Percentiles rank a stretch among this genome's conserved stretches.
Conservation (phyloP, 1,139 yeast genomes). For the Yamadazyma pseudoaaseri region DNA sequence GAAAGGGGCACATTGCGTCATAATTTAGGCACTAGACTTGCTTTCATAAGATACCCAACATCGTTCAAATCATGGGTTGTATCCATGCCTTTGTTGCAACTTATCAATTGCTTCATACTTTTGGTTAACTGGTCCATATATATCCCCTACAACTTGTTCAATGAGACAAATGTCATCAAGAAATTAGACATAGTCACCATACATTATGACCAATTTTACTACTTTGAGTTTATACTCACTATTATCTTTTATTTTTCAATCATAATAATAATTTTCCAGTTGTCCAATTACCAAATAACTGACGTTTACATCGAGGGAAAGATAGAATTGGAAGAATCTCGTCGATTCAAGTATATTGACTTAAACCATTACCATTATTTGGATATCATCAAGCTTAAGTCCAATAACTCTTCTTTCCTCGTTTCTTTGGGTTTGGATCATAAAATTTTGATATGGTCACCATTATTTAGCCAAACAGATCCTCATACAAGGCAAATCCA, state of each 20-base stretch:
- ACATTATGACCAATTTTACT: conserved; percentile 23
- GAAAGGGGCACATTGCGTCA: conserved; percentile 23
- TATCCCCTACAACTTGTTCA: conserved; percentile 23
- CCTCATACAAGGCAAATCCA: background rate
- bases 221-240: conserved; percentile 29
- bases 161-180: conserved; percentile 17
- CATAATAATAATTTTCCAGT: conserved; percentile 28
- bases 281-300: conserved; percentile 15
- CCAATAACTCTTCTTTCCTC: conserved; percentile 59
- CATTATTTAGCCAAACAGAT: conserved; percentile 31
- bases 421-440: conserved; percentile 76
- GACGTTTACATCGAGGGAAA: conserved; percentile 9
- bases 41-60: conserved; percentile 34
- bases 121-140: conserved; percentile 26
- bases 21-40: conserved; percentile 33
- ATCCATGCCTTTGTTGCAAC: conserved; percentile 16
- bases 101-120: conserved; percentile 18
- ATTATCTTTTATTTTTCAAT: conserved; percentile 27
- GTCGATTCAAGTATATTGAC: conserved; percentile 45
- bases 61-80: conserved; percentile 19
- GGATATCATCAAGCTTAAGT: conserved; percentile 59
- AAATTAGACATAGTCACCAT: conserved; percentile 4
- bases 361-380: conserved; percentile 47
- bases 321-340: conserved; percentile 16
- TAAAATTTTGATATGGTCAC: conserved; percentile 72